Percentiles rank a stretch among this genome's conserved stretches.
These are phyloP conservation scores for Fonsecaea pedrosoi DNA, from an alignment of 2,329 filamentous ascomycete species.

Conservation along the genomic window DNA sequence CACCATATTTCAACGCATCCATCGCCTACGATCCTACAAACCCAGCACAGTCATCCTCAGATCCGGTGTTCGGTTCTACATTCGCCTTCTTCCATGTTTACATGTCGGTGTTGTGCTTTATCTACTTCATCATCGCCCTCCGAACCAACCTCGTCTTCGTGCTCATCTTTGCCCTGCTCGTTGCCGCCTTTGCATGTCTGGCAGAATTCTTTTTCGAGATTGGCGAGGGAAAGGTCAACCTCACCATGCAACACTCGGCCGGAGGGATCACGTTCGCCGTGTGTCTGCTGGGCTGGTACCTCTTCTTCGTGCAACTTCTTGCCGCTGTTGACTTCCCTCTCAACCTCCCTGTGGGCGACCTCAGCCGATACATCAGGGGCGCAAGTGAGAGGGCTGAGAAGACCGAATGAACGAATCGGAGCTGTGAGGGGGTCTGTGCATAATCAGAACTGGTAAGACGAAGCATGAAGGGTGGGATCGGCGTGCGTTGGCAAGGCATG, in stretches of 20 bases:
- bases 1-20: conserved; percentile 60
- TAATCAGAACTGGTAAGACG: conserved; percentile 5
- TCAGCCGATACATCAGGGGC: conserved; percentile 55
- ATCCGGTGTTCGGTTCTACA: conserved; percentile 39
- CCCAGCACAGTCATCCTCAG: conserved; percentile 40
- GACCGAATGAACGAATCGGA: conserved; percentile 21
- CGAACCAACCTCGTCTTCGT: conserved; percentile 76
- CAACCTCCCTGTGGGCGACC: conserved; percentile 63
- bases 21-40: conserved; percentile 44
- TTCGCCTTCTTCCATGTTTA: conserved; percentile 67
- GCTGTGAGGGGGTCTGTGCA: neutral
- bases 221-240: conserved; percentile 24
- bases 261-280: conserved; percentile 61
- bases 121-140: conserved; percentile 73
- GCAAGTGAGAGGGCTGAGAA: conserved; percentile 37
- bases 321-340: conserved; percentile 65
- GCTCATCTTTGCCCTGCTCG: conserved; percentile 70
- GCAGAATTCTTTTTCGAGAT: conserved; percentile 51
- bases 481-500: conserved; percentile 8
- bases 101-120: conserved; percentile 70
- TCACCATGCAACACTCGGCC: conserved; percentile 43
- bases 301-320: conserved; percentile 63
- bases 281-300: conserved; percentile 62
- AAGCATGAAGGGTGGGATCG: neutral
- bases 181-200: conserved; percentile 65